These are phyloP conservation scores for Pleurotus platypus DNA, from an alignment of 768 basidiomycete species.

Conservation along the genomic window DNA sequence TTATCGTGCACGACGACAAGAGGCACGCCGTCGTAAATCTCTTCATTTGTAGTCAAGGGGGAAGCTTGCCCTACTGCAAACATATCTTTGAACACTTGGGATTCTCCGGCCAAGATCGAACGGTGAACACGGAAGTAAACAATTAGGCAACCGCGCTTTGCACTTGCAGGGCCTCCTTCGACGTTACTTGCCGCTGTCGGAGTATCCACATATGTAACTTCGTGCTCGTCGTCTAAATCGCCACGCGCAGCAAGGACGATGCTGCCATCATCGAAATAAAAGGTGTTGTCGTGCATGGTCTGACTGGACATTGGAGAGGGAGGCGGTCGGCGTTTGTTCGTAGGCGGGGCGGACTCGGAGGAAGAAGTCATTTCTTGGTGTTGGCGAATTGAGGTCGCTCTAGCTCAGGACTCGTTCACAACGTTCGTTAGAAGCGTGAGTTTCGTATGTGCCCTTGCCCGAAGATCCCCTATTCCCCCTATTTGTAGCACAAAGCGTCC, in stretches of 20 bases:
- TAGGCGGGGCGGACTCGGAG: no score
- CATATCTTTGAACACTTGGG: constrained; percentile 12
- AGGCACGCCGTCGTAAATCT: constrained; percentile 11
- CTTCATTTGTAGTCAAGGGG: not conserved
- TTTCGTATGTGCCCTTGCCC: no score
- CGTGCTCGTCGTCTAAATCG: not conserved
- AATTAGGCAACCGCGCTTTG: not conserved
- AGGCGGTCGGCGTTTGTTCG: not conserved
- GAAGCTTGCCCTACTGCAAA: constrained; percentile 5
- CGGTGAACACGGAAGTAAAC: constrained; percentile 11
- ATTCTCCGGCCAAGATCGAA: constrained; percentile 9
- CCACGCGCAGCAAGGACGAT: constrained; percentile 5
- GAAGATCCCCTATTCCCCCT: no score
- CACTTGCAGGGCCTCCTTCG: no score
- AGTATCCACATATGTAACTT: not conserved
- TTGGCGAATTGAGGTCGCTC: no score
- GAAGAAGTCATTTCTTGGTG: no score
- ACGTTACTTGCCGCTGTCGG: no score
- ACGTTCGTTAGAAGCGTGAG: no score
- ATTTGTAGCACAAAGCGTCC: no score
- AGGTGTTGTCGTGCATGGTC: not conserved
- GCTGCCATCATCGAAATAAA: constrained; percentile 12
- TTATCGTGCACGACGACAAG: constrained; percentile 12
- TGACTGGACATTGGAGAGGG: not conserved
- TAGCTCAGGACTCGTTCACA: no score